A percentile compares a stretch with the other conserved stretches of the same genome.
phyloP scores from a whole-genome alignment of 1,139 yeast species.

The Debaryomyces subglobosus region DNA sequence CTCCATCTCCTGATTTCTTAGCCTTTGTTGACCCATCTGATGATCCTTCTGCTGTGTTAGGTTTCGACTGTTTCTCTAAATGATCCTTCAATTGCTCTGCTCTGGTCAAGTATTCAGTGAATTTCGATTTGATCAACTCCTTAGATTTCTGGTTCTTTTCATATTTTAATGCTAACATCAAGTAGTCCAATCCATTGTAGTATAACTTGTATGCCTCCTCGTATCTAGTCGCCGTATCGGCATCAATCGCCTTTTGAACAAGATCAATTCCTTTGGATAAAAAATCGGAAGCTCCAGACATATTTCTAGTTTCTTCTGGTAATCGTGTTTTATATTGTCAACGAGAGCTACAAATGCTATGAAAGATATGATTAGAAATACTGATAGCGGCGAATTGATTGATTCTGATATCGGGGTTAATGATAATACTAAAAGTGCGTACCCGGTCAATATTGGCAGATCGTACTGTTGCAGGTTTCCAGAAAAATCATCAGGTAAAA shows the following conservation, averaged over 20 bases:
- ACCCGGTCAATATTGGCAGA: constrained; percentile 6
- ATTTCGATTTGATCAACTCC: constrained; percentile 84
- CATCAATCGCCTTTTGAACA: constrained; percentile 93
- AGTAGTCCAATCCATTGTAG: constrained; percentile 90
- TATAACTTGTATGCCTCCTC: constrained; percentile 94
- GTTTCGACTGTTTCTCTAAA: constrained; percentile 64
- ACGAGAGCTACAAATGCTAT: not conserved
- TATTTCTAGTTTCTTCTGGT: constrained; percentile 9
- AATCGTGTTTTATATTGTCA: not conserved
- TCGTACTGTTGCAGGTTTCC: not conserved
- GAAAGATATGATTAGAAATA: not conserved
- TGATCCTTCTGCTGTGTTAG: constrained; percentile 52
- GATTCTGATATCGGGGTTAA: constrained; percentile 5
- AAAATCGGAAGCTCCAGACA: constrained; percentile 71
- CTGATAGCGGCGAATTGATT: not conserved
- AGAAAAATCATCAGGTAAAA: not conserved
- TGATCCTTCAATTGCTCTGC: constrained; percentile 96
- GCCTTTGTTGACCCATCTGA: constrained; percentile 64
- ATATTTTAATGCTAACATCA: constrained; percentile 94
- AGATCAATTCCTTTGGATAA: constrained; percentile 90
- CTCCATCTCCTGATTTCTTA: constrained; percentile 52
- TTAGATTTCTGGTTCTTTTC: constrained; percentile 91
- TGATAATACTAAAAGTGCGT: not conserved
- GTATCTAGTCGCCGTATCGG: constrained; percentile 87
- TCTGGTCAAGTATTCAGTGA: constrained; percentile 86